Evolutionary conservation across 2,329 filamentous ascomycete genomes (phyloP), one percentile per base, ranked within the genome.

Genomic region (Trichoderma sp.): DNA sequence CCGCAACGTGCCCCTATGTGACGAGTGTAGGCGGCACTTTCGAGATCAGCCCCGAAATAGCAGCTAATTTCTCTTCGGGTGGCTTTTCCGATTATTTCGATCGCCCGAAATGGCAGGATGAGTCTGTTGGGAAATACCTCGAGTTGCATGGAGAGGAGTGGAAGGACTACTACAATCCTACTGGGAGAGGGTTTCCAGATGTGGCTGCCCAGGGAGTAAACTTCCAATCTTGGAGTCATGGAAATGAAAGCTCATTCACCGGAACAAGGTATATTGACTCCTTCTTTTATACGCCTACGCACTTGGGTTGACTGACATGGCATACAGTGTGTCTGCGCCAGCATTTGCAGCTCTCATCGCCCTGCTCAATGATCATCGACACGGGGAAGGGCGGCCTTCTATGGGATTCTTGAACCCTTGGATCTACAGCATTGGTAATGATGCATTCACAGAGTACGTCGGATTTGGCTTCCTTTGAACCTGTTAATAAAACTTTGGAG

Each of bases 361-460:
- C 1, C 84, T 92, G 47, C 79, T 93, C 65, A 93, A 93, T 76
- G 88, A 90, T 72, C 86, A 87, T 26, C 84, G 90, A 36, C 79
- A 92, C 62, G 81, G 85, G 17, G 81, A 82, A n/a, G 87, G 87
- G 1, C 85, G 85, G 76, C 78, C 85, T 7, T 76, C 82, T 0
- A 79, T 91, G 75, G 88, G 89, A 1, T 91, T 90, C 76, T 78
- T 91, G 30, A 91, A 91, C 77, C 88, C 88, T 1, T 89, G 87
- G 85, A 79, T 91, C 17, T 91, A 90, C 74, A 76, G 77, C 9
- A 71, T 76, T 28, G 80, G 78, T 1, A 62, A 73, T 6, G 39
- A 68, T 11, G 81, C 73, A 3, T 81, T 84, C 23, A 81, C 78
- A 5, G 82, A 84, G 77, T 82, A 78, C 53, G 80, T 76, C 5